Percentiles rank a stretch among this genome's conserved stretches.
These are phyloP conservation scores for Lichenothelia convexa DNA, from an alignment of 495 filamentous ascomycete genomes.

Conservation along the genomic window DNA sequence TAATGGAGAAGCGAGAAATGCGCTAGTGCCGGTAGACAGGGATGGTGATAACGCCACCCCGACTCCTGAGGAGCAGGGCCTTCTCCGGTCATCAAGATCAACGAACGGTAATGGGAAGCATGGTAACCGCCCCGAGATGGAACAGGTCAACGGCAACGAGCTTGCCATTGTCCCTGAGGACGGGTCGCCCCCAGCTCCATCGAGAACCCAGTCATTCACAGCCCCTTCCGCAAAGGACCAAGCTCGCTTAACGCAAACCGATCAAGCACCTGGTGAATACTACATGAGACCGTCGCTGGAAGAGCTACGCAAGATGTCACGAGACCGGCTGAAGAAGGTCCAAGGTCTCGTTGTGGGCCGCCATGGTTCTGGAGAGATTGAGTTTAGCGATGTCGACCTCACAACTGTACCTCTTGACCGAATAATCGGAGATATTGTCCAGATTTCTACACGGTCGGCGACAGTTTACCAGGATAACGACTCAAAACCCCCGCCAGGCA, in stretches of 20 bases:
- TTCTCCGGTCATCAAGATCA: conserved; percentile 33
- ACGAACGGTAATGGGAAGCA: conserved; percentile 28
- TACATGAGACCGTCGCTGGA: conserved; percentile 61
- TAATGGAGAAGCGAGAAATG: conserved; percentile 16
- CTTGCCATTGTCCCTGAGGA: conserved; percentile 66
- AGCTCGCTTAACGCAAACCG: conserved; percentile 19
- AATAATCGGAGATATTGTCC: conserved; percentile 53
- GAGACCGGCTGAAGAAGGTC: conserved; percentile 51
- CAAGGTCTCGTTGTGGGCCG: conserved; percentile 64
- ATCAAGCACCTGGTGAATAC: conserved; percentile 54
- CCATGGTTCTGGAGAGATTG: conserved; percentile 55
- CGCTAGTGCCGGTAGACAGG: conserved; percentile 22
- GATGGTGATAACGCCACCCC: conserved; percentile 33
- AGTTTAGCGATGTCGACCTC: conserved; percentile 71
- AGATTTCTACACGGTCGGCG: conserved; percentile 51
- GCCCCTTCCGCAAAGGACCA: conserved; percentile 4
- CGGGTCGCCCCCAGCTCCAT: conserved; percentile 21
- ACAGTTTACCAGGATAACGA: conserved; percentile 81
- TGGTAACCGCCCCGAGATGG: conserved; percentile 42
- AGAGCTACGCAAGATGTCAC: conserved; percentile 56
- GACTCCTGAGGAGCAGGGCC: conserved; percentile 47
- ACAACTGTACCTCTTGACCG: conserved; percentile 50
- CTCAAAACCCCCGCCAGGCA: conserved; percentile 70
- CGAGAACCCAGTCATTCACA: conserved; percentile 3
- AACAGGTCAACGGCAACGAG: conserved; percentile 55